Base-by-base conservation (phyloP, 805 yeast species). In the Myxozyma nipponensis region DNA sequence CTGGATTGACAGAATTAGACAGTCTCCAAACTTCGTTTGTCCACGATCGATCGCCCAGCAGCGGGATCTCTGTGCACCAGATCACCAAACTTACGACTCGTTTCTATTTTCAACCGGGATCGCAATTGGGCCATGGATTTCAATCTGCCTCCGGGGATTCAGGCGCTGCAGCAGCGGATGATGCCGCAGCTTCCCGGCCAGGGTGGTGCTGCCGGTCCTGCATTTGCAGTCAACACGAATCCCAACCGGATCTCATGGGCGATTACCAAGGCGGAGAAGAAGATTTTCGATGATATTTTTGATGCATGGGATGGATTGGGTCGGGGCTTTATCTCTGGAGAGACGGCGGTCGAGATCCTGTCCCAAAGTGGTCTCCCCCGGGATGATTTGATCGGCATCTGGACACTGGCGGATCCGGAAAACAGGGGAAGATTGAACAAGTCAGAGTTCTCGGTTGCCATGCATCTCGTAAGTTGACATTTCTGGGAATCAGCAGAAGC, bases 361-460 rank as follows among this genome's bases (percentile, higher is more conserved):
- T 83, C 93, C 48, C 91, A 93, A 69, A 85, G 95, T 19, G 98
- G 98, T 1, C 77, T 93, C 59, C 76, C 82, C 49, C 81, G 96
- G 67, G 74, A 81, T 3, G 97, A 90, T 62, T 75, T 91, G 55
- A 98, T 90, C 67, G 76, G 82, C 38, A 89, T 93, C 56, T 91
- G 98, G 98, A 86, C 81, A 43, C 75, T 91, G 58, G 79, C 90
- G 49, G 98, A 93, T 66, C 77, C 83, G 15, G 82, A 83, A 48
- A 85, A 89, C 66, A 77, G 84, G 48, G 96, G 97, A 3, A 81
- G 79, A 64, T 78, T 91, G 59, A 86, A 86, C 66, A 82, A 80
- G 62, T 96, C 91, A 66, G 95, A 88, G 67, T 93, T 91, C 71
- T 84, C 96, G 0, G 89, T 93, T 32, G 97, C 98, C 28, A 93